Evolutionary conservation across 2,329 filamentous ascomycete genomes (phyloP).

Genomic region (Corinectria fuckeliana): DNA sequence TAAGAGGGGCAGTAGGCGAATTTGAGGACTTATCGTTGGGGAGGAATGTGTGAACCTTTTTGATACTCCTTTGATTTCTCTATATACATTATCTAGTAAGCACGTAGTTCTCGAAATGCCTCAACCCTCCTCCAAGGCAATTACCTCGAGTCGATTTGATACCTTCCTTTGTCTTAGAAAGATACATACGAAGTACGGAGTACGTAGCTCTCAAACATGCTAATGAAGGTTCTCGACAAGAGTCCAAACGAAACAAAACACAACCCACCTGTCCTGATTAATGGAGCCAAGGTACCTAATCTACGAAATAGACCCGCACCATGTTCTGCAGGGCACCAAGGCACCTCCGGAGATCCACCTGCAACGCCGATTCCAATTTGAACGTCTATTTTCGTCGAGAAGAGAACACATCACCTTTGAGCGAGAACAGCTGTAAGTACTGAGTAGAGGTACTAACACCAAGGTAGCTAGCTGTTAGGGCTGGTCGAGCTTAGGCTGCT

Average conservation of each 20-base stretch:
- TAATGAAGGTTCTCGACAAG: background rate
- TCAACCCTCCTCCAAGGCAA: too few species aligned
- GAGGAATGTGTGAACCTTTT: background rate
- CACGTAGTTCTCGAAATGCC: too few species aligned
- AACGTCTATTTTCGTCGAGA: background rate
- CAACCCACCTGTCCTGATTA: background rate
- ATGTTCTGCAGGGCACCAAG: background rate
- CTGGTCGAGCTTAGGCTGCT: background rate
- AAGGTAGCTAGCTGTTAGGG: background rate
- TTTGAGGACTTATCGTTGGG: background rate
- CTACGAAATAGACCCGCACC: background rate
- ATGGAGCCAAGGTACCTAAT: background rate
- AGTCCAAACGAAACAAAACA: background rate
- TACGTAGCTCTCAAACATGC: too few species aligned
- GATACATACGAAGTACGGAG: too few species aligned
- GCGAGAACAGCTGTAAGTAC: background rate
- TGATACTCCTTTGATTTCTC: too few species aligned
- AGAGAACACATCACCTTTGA: background rate
- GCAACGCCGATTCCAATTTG: background rate
- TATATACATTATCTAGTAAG: too few species aligned
- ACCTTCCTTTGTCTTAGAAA: too few species aligned
- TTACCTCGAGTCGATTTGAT: too few species aligned
- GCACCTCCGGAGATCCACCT: background rate
- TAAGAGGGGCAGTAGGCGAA: constrained; percentile 41
- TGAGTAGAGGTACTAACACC: background rate